A percentile compares a stretch with the other conserved stretches of the same genome.
Conservation (phyloP, 345 rosid genomes). For the Aegle marmelos region DNA sequence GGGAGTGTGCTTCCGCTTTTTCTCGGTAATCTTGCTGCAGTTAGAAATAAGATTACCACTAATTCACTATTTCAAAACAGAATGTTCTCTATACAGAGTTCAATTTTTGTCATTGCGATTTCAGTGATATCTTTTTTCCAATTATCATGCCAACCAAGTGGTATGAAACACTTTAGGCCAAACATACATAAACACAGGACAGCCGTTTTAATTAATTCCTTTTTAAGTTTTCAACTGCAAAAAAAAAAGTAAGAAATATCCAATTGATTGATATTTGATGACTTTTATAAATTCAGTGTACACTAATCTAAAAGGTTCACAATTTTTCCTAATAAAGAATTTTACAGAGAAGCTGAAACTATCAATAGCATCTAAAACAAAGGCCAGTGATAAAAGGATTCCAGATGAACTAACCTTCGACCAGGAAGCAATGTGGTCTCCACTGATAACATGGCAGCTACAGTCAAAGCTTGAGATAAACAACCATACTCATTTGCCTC, state of each 20-base stretch:
- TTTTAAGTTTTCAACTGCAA: background rate
- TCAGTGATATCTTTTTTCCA: background rate
- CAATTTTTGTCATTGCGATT: background rate
- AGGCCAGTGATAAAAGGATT: background rate
- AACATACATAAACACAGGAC: background rate
- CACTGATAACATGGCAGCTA: conserved; percentile 93
- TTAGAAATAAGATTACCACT: conserved; percentile 8
- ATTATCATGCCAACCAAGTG: background rate
- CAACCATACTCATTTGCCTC: conserved; percentile 85
- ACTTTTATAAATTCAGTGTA: background rate
- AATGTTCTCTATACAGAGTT: background rate
- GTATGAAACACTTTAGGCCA: background rate
- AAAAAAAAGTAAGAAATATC: background rate
- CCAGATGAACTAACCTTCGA: conserved; percentile 54
- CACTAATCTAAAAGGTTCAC: background rate
- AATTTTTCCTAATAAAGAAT: background rate
- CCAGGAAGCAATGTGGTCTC: conserved; percentile 80
- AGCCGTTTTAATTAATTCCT: background rate
- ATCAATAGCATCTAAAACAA: background rate
- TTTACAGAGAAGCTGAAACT: conserved; percentile 1
- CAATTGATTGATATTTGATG: background rate
- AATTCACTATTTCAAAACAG: conserved; percentile 7
- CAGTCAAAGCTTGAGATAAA: conserved; percentile 89
- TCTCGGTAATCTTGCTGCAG: conserved; percentile 60
- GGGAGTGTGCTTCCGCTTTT: conserved; percentile 70